Evolutionary conservation across 2,329 filamentous ascomycete genomes (phyloP).

Genomic region (Claviceps pazoutovae): DNA sequence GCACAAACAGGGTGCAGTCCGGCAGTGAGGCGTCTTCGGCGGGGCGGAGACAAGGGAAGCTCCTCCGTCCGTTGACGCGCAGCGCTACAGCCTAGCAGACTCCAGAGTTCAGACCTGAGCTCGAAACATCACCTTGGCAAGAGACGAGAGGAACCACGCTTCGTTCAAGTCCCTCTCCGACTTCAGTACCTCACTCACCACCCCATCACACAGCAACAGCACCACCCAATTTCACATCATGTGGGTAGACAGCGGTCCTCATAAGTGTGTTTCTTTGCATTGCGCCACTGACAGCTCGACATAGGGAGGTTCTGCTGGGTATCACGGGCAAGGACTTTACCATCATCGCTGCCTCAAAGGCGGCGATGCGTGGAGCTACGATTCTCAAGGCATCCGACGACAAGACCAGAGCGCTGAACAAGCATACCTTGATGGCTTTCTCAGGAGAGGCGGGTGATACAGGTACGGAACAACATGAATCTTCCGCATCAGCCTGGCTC

Average conservation of each 20-base stretch:
- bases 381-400: constrained; percentile 92
- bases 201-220: constrained; percentile 1
- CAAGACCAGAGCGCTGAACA: constrained; percentile 87
- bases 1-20: constrained; percentile 14
- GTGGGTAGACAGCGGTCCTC: constrained; percentile 1
- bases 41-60: constrained; percentile 3
- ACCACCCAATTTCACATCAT: constrained; percentile 1
- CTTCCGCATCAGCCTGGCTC: background rate
- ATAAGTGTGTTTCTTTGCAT: background rate
- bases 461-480: constrained; percentile 34
- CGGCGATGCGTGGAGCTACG: constrained; percentile 92
- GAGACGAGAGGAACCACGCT: background rate
- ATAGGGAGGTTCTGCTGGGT: constrained; percentile 91
- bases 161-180: background rate
- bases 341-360: constrained; percentile 93
- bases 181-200: constrained; percentile 1
- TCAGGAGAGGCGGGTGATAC: constrained; percentile 95
- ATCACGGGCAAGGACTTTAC: constrained; percentile 99
- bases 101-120: background rate
- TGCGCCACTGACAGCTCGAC: constrained; percentile 1
- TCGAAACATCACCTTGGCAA: constrained; percentile 2
- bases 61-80: constrained; percentile 18
- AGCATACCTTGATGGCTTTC: constrained; percentile 89
- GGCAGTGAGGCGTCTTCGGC: background rate
- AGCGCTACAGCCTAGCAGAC: constrained; percentile 23